phyloP scores from a whole-genome alignment of 768 basidiomycete genomes.

The Scleroderma citrinum region DNA sequence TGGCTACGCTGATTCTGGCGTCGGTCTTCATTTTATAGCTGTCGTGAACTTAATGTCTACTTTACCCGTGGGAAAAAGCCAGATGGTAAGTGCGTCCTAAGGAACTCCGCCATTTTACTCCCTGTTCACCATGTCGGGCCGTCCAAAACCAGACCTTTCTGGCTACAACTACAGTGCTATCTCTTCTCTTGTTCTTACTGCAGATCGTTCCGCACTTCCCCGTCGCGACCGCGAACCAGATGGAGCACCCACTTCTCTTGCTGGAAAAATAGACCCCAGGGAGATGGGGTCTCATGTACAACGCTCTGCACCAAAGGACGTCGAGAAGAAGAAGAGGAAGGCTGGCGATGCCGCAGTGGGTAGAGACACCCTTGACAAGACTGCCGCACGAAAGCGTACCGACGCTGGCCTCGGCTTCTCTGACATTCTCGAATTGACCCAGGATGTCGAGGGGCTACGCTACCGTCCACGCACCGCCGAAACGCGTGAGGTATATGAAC shows the following conservation, averaged over 20 bases:
- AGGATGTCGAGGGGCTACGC: slow-evolving; percentile 86
- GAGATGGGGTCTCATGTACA: slow-evolving; percentile 93
- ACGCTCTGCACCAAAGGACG: slow-evolving; percentile 77
- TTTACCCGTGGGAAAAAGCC: too few relatives aligned
- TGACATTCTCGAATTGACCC: slow-evolving; percentile 91
- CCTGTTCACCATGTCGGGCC: slow-evolving; percentile 33
- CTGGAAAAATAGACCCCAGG: slow-evolving; percentile 80
- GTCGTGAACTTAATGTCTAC: too few relatives aligned
- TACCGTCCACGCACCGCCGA: slow-evolving; percentile 93
- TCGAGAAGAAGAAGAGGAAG: slow-evolving; percentile 93
- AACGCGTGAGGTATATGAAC: slow-evolving; percentile 91
- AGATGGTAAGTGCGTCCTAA: too few relatives aligned
- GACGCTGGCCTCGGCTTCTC: slow-evolving; percentile 72
- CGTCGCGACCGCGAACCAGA: slow-evolving; percentile 94
- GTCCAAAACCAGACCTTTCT: slow-evolving; percentile 71
- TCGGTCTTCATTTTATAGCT: too few relatives aligned
- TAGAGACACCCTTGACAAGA: slow-evolving; percentile 46
- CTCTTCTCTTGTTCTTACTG: slow-evolving; percentile 91
- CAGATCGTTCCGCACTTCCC: slow-evolving; percentile 74
- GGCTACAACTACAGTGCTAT: slow-evolving; percentile 96
- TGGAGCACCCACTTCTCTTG: slow-evolving; percentile 90
- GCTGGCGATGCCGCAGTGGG: slow-evolving; percentile 49
- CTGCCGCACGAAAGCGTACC: slow-evolving; percentile 49
- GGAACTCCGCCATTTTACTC: too few relatives aligned
- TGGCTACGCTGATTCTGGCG: too few relatives aligned